A percentile compares a stretch with the other conserved stretches of the same genome.
phyloP scores from a whole-genome alignment of 176 grass and related monocot genomes.

The Cymbopogon citratus region DNA sequence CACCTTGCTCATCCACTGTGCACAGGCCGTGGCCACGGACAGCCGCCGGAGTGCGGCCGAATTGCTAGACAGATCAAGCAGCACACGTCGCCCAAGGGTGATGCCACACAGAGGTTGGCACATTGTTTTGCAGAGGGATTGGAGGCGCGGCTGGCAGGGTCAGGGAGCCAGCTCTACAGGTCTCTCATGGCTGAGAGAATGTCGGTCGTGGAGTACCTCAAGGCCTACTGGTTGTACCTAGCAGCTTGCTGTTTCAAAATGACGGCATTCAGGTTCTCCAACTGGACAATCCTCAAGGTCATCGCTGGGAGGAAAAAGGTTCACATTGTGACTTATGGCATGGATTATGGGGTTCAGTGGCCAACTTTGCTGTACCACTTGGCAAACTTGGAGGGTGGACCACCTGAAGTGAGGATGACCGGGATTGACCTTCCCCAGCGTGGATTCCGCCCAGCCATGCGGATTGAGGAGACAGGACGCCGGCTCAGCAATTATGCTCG shows the following conservation, averaged over 20 bases:
- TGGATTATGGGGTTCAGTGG: slow-evolving; percentile 45
- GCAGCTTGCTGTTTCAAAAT: slow-evolving; percentile 42
- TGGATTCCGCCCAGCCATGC: slow-evolving; percentile 40
- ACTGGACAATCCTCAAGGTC: slow-evolving; percentile 27
- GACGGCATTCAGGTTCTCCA: slow-evolving; percentile 18
- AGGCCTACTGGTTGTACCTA: slow-evolving; percentile 36
- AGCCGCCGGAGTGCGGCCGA: slow-evolving; percentile 36
- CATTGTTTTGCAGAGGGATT: slow-evolving; percentile 53
- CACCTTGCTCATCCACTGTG: slow-evolving; percentile 67
- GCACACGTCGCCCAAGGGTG: slow-evolving; percentile 31
- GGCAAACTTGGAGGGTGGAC: slow-evolving; percentile 9
- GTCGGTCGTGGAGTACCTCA: slow-evolving; percentile 18
- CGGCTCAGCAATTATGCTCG: slow-evolving; percentile 29
- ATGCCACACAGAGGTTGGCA: slow-evolving; percentile 46
- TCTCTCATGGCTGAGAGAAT: slow-evolving; percentile 20
- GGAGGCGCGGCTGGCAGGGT: slow-evolving; percentile 52
- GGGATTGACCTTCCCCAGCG: slow-evolving; percentile 35
- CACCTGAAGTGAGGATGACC: slow-evolving; percentile 41
- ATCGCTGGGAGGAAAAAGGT: slow-evolving; percentile 13
- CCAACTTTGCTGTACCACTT: neutral
- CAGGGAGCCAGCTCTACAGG: slow-evolving; percentile 42
- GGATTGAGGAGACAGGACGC: slow-evolving; percentile 31
- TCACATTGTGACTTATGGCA: slow-evolving; percentile 41
- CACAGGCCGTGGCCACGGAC: slow-evolving; percentile 47
- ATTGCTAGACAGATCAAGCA: slow-evolving; percentile 50